A percentile compares a stretch with the other conserved stretches of the same genome.
These are phyloP conservation scores for Daldinia grandis DNA, from an alignment of 495 filamentous ascomycete species.

Conservation along the genomic window DNA sequence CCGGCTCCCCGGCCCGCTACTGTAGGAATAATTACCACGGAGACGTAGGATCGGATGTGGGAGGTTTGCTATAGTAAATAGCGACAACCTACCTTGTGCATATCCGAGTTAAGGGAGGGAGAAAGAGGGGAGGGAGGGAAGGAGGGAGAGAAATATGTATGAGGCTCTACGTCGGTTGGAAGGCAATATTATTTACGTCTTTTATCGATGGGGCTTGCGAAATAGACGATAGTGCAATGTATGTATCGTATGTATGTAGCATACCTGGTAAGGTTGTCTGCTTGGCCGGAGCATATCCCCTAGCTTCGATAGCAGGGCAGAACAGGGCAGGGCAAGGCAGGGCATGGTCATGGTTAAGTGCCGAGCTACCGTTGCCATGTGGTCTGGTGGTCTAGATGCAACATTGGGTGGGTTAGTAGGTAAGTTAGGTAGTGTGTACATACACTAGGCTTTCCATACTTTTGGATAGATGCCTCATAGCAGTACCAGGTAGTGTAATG, in stretches of 20 bases:
- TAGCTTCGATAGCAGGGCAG: background rate
- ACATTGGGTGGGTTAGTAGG: no score
- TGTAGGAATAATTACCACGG: slow-evolving; percentile 37
- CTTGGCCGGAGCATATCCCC: background rate
- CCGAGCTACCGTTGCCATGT: slow-evolving; percentile 16
- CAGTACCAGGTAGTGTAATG: no score
- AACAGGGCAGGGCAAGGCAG: background rate
- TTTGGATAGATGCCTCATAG: no score
- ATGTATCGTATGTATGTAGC: no score
- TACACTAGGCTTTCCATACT: no score
- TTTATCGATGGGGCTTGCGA: slow-evolving; percentile 10
- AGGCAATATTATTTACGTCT: slow-evolving; percentile 10
- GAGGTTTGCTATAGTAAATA: slow-evolving; percentile 8
- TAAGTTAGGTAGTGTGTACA: no score
- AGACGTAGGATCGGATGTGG: slow-evolving; percentile 24
- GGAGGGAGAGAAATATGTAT: background rate
- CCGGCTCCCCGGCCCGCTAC: slow-evolving; percentile 32
- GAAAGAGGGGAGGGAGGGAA: no score
- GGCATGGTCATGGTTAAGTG: slow-evolving; percentile 16
- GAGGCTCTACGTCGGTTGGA: slow-evolving; percentile 3
- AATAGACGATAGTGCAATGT: background rate
- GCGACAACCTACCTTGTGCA: no score
- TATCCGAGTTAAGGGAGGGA: background rate
- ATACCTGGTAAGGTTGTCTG: background rate
- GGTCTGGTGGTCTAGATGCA: slow-evolving; percentile 24